phyloP scores from a whole-genome alignment of 2,329 filamentous ascomycete genomes.

The Colletotrichum chrysophilum region DNA sequence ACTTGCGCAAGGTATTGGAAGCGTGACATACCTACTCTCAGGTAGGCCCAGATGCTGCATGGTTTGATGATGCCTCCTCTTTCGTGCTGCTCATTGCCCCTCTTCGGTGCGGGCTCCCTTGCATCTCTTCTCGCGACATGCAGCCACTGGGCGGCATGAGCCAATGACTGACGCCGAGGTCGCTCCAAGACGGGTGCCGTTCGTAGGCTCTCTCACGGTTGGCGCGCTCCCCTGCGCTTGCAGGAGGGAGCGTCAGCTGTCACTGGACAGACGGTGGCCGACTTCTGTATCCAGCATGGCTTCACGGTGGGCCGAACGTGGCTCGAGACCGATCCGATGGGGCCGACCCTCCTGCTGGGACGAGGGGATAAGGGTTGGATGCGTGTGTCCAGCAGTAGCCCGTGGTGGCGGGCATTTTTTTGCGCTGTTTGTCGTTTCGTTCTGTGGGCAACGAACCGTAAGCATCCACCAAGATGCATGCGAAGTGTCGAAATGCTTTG shows the following conservation, averaged over 20 bases:
- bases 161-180: constrained; percentile 13
- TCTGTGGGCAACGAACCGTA: background rate
- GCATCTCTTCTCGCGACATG: constrained; percentile 11
- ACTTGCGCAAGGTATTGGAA: background rate
- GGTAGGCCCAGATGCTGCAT: background rate
- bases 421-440: background rate
- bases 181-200: constrained; percentile 2
- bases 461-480: background rate
- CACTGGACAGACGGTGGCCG: constrained; percentile 6
- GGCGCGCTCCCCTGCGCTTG: constrained; percentile 14
- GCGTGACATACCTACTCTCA: background rate
- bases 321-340: constrained; percentile 16
- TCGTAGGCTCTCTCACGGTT: constrained; percentile 6
- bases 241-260: constrained; percentile 14
- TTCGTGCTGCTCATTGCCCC: constrained; percentile 13
- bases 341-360: constrained; percentile 4
- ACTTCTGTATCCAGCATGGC: constrained; percentile 15
- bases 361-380: background rate
- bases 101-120: constrained; percentile 13
- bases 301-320: constrained; percentile 7
- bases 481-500: background rate
- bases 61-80: constrained; percentile 12
- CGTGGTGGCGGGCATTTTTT: background rate
- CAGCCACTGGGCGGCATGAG: constrained; percentile 9
- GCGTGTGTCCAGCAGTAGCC: constrained; percentile 11